Base-by-base conservation (phyloP, 2,329 filamentous ascomycete species). In the Colletotrichum ledebouriae region DNA sequence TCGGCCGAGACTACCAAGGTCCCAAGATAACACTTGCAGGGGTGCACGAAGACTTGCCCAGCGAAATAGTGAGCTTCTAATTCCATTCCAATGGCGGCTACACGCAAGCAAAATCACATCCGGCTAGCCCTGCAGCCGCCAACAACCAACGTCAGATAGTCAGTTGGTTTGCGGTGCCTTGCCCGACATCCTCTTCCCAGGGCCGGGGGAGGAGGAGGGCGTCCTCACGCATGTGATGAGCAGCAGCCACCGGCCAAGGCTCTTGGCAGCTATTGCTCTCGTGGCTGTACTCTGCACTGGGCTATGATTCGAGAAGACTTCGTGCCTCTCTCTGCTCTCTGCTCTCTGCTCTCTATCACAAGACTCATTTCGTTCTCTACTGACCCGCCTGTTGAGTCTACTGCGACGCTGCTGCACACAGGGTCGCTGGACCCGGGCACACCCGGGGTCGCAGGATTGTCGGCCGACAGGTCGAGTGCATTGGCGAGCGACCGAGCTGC, bases 371-470 rank as follows among this genome's bases (percentile, higher is more conserved):
- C 29, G 6, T 29, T 29, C 7, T 29, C 29, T 29, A 29, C 29
- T 29, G 3, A 22, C 22, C 29, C 2, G 29, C 29, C 29, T 29
- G 7, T 29, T 29, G 29, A 29, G 49, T 25, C 33, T 34, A 15
- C 33, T 52, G 12, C 25, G 13, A 17, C 13, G 39, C 20, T 12
- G 39, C 47, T 47, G 41, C 49, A 41, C 33, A 39, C 17, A 22
- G 55, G 60, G 60, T n/a, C 47, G 47, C 55, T 15, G n/a, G n/a
- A 22, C 10, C 25, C 22, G 55, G 61, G 41, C 49, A 7, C 33
- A 56, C 53, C 61, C 47, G 53, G 41, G 65, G 61, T 59, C 22
- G 61, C 41, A 53, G 47, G 46, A 59, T 42, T 56, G 37, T 56
- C 61, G 65, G 61, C 49, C 65, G 65, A 59, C 60, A 55, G 47